These are phyloP conservation scores for Pseudocercospora fijiensis DNA, from an alignment of 2,329 filamentous ascomycete genomes.

Conservation along the genomic window DNA sequence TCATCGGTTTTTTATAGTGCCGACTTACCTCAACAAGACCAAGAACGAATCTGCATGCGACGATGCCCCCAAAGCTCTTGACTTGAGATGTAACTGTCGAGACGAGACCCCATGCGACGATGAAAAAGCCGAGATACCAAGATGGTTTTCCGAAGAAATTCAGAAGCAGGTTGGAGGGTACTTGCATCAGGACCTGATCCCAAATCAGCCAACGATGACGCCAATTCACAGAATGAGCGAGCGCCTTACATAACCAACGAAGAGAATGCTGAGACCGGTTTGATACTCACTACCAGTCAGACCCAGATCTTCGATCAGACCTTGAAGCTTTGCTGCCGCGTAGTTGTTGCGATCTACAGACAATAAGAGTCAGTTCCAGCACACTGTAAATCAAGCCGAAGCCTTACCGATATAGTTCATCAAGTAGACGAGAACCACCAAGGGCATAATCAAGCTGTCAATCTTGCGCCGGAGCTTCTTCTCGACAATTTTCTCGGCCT, in stretches of 20 bases:
- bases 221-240: background rate
- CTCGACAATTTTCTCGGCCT: conserved; percentile 47
- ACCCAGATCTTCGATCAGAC: conserved; percentile 60
- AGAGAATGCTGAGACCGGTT: conserved; percentile 57
- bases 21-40: conserved; percentile 53
- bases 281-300: conserved; percentile 64
- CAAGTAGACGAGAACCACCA: conserved; percentile 63
- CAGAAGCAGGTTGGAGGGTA: conserved; percentile 70
- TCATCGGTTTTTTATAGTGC: background rate
- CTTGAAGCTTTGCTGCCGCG: conserved; percentile 64
- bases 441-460: conserved; percentile 66
- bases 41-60: conserved; percentile 57
- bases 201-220: conserved; percentile 3
- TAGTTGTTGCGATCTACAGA: conserved; percentile 55
- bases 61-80: conserved; percentile 30
- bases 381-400: too few species aligned
- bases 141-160: conserved; percentile 64
- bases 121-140: conserved; percentile 67
- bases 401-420: conserved; percentile 34
- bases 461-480: conserved; percentile 66
- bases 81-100: conserved; percentile 49
- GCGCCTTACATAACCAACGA: conserved; percentile 55
- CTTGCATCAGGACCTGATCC: conserved; percentile 38
- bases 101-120: conserved; percentile 73
- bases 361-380: background rate